Evolutionary conservation across 371 early-diverging fungal genomes (phyloP).

Genomic region (Lichtheimia corymbifera): DNA sequence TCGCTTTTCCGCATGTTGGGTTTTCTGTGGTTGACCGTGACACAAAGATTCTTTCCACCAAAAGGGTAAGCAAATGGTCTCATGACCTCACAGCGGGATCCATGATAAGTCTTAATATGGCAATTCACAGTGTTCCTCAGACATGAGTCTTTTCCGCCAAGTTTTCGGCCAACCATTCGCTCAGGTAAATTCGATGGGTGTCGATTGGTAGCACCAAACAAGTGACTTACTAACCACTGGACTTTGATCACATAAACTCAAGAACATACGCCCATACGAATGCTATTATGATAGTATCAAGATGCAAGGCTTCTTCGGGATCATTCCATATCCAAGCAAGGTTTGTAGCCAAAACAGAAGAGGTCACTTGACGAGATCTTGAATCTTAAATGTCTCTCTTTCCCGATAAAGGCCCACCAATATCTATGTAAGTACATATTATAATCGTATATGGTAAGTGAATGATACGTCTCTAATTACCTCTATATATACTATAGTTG

Average conservation of each 20-base stretch:
- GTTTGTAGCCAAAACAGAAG: constrained; percentile 16
- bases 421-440: constrained; percentile 38
- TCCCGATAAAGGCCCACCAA: constrained; percentile 33
- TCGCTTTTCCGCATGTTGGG: constrained; percentile 47
- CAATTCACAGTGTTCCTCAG: constrained; percentile 10
- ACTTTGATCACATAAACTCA: background rate
- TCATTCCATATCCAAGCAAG: constrained; percentile 48
- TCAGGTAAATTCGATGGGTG: constrained; percentile 8
- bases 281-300: constrained; percentile 22
- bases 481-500: background rate
- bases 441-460: background rate
- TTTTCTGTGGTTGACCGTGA: constrained; percentile 52
- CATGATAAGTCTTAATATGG: background rate
- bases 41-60: constrained; percentile 37
- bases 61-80: constrained; percentile 38
- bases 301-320: constrained; percentile 45
- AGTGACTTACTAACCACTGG: background rate
- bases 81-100: background rate
- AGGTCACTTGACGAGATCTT: no score
- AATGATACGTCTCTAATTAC: background rate
- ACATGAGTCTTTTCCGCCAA: constrained; percentile 8
- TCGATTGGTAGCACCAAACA: background rate
- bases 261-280: constrained; percentile 28
- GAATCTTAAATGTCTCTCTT: no score
- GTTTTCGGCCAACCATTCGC: constrained; percentile 13